Base-by-base conservation (phyloP, 345 rosid genomes). In the Draba incana region DNA sequence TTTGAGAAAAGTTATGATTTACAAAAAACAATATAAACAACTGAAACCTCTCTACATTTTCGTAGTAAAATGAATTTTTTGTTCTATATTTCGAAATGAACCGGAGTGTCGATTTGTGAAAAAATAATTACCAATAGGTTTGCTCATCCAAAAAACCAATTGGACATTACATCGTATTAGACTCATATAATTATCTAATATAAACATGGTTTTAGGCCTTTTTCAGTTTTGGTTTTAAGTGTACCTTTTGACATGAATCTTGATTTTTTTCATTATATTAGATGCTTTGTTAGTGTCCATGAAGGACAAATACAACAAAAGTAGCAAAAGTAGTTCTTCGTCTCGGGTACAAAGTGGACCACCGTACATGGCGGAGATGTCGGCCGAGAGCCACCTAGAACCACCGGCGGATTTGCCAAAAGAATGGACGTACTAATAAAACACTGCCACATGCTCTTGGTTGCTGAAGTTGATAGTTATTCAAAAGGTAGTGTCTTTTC, bases 401-500 rank as follows among this genome's bases (percentile, higher is more conserved):
- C 67, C 43, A 52, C 56, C 47, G 27, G 62, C 80, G 10, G 75
- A 62, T 66, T 78, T 92, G 38, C 98, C 96, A 37, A 89, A 84
- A 5, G 98, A 92, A 69, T 88, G 98, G 96, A 84, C 91, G 7
- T 92, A 89, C 56, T 92, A 62, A 75, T 23, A 25, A 27, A 51
- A 66, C 62, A 66, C 6, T 24, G 25, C 38, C 62, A 44, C 68
- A 44, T 73, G 71, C 55, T 58, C 39, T 58, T 57, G 42, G 39
- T 47, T 64, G 70, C 42, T 61, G 56, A 52, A 53, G 42, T 30
- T 50, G 0, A 1, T 51, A 66, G 77, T 54, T 50, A 57, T 57
- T 64, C 41, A 41, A 41, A 65, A 57, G 77, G 54, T 65, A 64
- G 59, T 33, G 66, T 57, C 70, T 62, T 63, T 73, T 73, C 45